Base-by-base conservation (phyloP, 2,329 filamentous ascomycete genomes). In the Neobulgaria alba region DNA sequence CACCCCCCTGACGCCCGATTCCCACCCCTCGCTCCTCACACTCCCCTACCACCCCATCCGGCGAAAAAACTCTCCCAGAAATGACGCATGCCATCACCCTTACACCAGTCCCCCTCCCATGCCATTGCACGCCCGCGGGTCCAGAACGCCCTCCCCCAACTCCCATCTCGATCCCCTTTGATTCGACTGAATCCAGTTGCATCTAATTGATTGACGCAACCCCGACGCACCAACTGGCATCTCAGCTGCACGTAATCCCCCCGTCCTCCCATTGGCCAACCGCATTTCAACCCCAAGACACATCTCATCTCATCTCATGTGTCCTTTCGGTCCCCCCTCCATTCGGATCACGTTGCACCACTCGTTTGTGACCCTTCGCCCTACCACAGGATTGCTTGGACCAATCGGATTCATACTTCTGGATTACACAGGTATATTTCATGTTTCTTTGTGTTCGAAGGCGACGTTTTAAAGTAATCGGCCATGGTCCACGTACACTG, bases 311-410 rank as follows among this genome's bases (percentile, higher is more conserved):
- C 33, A 36, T 37, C 36, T 31, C 20, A 42, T 39, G 10, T 34
- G 19, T 31, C 15, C 10, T 31, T 12, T 17, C 10, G 7, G 42
- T 5, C 17, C 32, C 5, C n/a, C 32, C 17, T 16, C 40, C 36
- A 48, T 37, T 34, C 42, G 43, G 39, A 38, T 45, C 36, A 21
- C 23, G 33, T 36, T 36, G 20, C 42, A 38, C 40, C 33, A 43
- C 34, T 46, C 41, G 21, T 35, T 8, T 29, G 23, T 8, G 23
- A 29, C 8, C 23, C 8, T 29, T 29, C 23, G 23, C 8, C 8
- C 23, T 8, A 29, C 8, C 8, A n/a, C 8, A 29, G 23, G 23
- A 8, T 29, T 29, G 20, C 10, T n/a, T 18, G 5, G 20, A 20
- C 9, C 36, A 30, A 30, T 15, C 29, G n/a, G 29, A 4, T 10